Percentiles rank a stretch among this genome's conserved stretches.
phyloP scores from a whole-genome alignment of 2,329 filamentous ascomycete genomes.

The Colletotrichum lupini region DNA sequence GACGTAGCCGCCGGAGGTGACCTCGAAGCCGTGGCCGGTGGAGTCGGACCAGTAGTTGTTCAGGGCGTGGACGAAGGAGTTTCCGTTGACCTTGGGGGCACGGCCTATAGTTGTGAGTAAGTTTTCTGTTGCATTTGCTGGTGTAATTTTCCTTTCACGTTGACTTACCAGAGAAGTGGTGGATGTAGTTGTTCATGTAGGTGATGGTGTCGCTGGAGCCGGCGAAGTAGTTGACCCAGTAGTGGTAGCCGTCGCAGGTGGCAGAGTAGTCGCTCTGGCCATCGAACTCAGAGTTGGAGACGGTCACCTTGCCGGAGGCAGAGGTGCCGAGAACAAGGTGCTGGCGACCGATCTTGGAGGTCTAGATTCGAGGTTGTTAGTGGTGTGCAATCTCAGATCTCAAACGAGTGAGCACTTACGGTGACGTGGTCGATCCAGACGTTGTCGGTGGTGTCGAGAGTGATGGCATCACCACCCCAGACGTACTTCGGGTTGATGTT shows the following conservation, averaged over 20 bases:
- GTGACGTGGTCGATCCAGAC: constrained; percentile 66
- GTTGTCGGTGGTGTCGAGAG: constrained; percentile 56
- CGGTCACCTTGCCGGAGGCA: constrained; percentile 65
- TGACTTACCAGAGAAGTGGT: constrained; percentile 59
- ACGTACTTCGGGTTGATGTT: constrained; percentile 61
- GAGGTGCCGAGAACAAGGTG: constrained; percentile 67
- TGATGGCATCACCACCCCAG: constrained; percentile 70
- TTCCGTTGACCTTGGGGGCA: constrained; percentile 66
- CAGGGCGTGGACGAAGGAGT: constrained; percentile 67
- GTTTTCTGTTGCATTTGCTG: background rate
- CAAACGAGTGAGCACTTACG: background rate
- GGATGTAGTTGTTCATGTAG: constrained; percentile 70
- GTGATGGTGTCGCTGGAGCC: constrained; percentile 68
- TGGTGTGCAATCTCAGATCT: too few species aligned
- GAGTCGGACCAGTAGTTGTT: constrained; percentile 72
- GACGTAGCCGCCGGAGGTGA: constrained; percentile 54
- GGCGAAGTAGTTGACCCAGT: constrained; percentile 69
- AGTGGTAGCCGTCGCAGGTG: constrained; percentile 68
- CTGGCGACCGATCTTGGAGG: constrained; percentile 68
- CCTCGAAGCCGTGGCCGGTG: constrained; percentile 67
- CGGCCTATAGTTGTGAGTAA: constrained; percentile 47
- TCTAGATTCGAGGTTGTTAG: constrained; percentile 38
- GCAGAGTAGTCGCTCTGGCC: constrained; percentile 64
- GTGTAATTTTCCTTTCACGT: too few species aligned
- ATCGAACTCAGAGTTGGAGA: constrained; percentile 70